Evolutionary conservation across 73 alveolate genomes (phyloP).

Genomic region (Paraurostyla sp.): DNA sequence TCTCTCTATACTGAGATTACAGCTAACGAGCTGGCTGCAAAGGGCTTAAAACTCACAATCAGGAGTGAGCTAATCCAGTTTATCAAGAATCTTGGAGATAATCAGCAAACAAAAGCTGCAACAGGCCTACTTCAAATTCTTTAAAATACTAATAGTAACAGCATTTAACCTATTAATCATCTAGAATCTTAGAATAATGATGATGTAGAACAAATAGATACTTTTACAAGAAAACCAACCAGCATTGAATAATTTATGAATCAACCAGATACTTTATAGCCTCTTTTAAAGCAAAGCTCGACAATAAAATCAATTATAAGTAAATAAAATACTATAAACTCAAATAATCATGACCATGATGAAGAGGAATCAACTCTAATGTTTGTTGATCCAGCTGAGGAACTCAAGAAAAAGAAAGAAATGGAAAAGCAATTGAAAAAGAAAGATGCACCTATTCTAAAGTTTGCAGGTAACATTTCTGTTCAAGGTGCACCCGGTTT

Average conservation of each 20-base stretch:
- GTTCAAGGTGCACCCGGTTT: not conserved
- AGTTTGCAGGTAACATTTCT: not conserved
- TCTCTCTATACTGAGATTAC: not conserved
- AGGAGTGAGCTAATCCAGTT: not conserved
- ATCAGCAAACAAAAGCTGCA: not conserved
- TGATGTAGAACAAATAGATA: not conserved
- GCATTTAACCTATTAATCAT: not conserved
- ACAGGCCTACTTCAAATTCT: no score
- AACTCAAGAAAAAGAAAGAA: not conserved
- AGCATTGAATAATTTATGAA: no score
- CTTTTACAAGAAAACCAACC: no score
- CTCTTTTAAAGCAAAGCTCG: not conserved
- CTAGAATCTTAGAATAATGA: not conserved
- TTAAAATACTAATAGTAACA: no score
- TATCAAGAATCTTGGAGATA: not conserved
- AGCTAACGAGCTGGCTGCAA: slow-evolving; percentile 38
- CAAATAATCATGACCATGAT: not conserved
- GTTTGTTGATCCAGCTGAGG: slow-evolving; percentile 37
- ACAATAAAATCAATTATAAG: not conserved
- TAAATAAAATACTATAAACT: not conserved
- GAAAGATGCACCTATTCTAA: slow-evolving; percentile 20
- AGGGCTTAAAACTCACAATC: slow-evolving; percentile 4
- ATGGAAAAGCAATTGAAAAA: slow-evolving; percentile 17
- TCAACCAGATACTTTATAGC: no score
- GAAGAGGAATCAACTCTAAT: not conserved